Conservation (phyloP, 164 flowering plant species). For the Akebia trifoliata region DNA sequence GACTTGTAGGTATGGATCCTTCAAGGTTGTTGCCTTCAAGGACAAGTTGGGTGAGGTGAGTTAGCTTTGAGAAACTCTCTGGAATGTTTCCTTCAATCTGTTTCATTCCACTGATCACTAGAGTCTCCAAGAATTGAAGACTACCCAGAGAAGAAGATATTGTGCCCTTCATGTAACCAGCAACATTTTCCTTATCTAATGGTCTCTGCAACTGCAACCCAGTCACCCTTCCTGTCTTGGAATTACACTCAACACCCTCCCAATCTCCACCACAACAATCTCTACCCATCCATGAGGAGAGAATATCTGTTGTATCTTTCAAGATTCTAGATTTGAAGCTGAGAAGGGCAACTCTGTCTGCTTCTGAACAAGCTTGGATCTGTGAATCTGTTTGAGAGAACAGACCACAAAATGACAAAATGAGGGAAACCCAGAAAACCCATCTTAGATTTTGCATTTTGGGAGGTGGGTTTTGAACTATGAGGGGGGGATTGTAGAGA, state of each 20-base stretch:
- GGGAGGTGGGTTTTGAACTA: slow-evolving; percentile 32
- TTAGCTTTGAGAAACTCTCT: slow-evolving; percentile 49
- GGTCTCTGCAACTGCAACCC: slow-evolving; percentile 53
- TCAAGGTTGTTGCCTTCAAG: slow-evolving; percentile 65
- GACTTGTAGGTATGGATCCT: slow-evolving; percentile 64
- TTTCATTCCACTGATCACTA: slow-evolving; percentile 81
- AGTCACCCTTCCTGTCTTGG: slow-evolving; percentile 56
- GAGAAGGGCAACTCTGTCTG: slow-evolving; percentile 67
- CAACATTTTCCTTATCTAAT: slow-evolving; percentile 22
- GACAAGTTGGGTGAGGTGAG: slow-evolving; percentile 54
- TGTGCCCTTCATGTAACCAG: slow-evolving; percentile 66
- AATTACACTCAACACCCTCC: slow-evolving; percentile 81
- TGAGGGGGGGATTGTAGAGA: no score
- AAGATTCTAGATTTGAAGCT: slow-evolving; percentile 61
- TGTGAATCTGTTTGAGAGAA: slow-evolving; percentile 23
- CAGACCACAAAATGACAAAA: slow-evolving; percentile 19
- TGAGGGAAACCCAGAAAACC: slow-evolving; percentile 36
- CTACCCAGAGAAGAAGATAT: slow-evolving; percentile 58
- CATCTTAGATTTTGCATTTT: slow-evolving; percentile 45
- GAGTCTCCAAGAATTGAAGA: slow-evolving; percentile 53
- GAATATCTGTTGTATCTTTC: slow-evolving; percentile 62
- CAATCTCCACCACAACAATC: slow-evolving; percentile 89
- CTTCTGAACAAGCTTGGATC: slow-evolving; percentile 39
- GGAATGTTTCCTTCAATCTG: slow-evolving; percentile 69
- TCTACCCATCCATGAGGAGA: slow-evolving; percentile 66